phyloP scores from a whole-genome alignment of 331 rosid genomes.

The Stylosanthes scabra region DNA sequence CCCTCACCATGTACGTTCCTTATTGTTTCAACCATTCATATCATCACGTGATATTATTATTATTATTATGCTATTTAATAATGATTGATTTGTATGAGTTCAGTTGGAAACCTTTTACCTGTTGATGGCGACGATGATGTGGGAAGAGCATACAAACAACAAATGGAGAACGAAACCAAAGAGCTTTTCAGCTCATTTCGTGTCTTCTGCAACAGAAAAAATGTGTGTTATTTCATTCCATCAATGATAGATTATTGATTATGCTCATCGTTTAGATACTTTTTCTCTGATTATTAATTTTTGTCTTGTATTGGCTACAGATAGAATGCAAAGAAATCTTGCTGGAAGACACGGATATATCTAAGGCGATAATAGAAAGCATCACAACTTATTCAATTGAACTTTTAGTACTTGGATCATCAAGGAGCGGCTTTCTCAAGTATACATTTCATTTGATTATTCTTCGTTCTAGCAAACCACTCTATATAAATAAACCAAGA shows the following conservation, averaged over 20 bases:
- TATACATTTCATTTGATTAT: slow-evolving; percentile 20
- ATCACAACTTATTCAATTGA: slow-evolving; percentile 51
- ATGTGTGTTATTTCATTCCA: slow-evolving; percentile 55
- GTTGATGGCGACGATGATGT: slow-evolving; percentile 48
- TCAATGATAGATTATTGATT: not conserved
- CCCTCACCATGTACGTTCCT: slow-evolving; percentile 49
- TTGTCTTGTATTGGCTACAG: slow-evolving; percentile 41
- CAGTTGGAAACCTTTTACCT: slow-evolving; percentile 45
- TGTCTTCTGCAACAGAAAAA: slow-evolving; percentile 68
- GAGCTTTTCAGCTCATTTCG: slow-evolving; percentile 77
- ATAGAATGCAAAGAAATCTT: slow-evolving; percentile 67
- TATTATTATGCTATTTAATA: not conserved
- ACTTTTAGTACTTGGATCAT: slow-evolving; percentile 73
- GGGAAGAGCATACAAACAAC: slow-evolving; percentile 49
- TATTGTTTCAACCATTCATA: no score
- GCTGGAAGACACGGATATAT: slow-evolving; percentile 61
- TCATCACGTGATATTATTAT: no score
- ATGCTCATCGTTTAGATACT: not conserved
- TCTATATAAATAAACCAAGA: no score
- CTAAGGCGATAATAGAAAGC: slow-evolving; percentile 61
- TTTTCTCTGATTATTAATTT: not conserved
- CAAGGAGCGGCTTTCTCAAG: slow-evolving; percentile 69
- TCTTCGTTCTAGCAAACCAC: not conserved
- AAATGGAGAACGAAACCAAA: slow-evolving; percentile 54
- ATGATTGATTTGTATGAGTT: slow-evolving; percentile 32